These are phyloP conservation scores for Gamarada debralockiae DNA, from an alignment of 495 filamentous ascomycete genomes.

Conservation along the genomic window DNA sequence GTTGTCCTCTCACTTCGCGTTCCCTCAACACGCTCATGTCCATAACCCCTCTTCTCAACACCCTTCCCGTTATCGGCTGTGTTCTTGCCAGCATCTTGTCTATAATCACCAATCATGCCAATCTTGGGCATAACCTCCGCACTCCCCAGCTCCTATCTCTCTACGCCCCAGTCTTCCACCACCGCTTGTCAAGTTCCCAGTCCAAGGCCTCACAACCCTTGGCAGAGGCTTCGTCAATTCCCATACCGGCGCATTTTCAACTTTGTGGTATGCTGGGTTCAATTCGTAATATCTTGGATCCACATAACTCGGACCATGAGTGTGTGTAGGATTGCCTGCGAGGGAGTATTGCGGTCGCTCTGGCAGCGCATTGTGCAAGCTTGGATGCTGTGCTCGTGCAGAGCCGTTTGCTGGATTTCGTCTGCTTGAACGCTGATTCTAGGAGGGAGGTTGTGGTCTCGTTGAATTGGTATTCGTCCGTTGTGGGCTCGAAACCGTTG, in stretches of 20 bases:
- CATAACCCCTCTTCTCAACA: constrained; percentile 3
- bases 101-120: constrained; percentile 24
- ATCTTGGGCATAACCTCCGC: constrained; percentile 17
- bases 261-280: constrained; percentile 43
- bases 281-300: constrained; percentile 36
- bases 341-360: constrained; percentile 8
- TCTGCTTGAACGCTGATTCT: no score
- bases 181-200: constrained; percentile 40
- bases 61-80: not conserved
- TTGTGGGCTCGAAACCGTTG: no score
- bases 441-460: no score
- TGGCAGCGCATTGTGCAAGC: no score
- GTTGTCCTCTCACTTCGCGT: not conserved
- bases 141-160: constrained; percentile 3
- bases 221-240: constrained; percentile 46
- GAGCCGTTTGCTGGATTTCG: no score
- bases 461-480: no score
- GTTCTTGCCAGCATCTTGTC: constrained; percentile 3
- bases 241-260: constrained; percentile 42
- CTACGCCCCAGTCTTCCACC: constrained; percentile 17
- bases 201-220: constrained; percentile 38
- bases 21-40: not conserved
- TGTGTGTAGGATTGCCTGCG: not conserved
- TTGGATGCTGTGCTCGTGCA: no score
- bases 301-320: not conserved